A percentile compares a stretch with the other conserved stretches of the same genome.
phyloP scores from a whole-genome alignment of 805 yeast species.

The Sugiyamaella americana region DNA sequence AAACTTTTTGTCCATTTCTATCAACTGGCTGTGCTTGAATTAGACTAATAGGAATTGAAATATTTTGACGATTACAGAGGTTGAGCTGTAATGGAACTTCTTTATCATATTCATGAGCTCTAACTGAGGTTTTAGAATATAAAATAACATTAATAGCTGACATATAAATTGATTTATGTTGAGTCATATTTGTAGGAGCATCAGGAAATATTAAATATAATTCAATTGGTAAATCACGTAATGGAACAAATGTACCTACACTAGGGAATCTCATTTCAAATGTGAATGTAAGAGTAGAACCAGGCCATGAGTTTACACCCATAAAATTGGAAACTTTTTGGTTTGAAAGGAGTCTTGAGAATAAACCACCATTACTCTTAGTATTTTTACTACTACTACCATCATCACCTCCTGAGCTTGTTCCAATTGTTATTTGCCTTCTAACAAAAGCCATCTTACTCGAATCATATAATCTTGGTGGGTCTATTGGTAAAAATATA shows the following conservation, averaged over 20 bases:
- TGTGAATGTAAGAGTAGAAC: slow-evolving; percentile 22
- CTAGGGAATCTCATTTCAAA: slow-evolving; percentile 46
- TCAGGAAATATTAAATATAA: slow-evolving; percentile 17
- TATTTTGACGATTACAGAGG: slow-evolving; percentile 21
- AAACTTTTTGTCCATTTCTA: slow-evolving; percentile 9
- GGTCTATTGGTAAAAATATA: slow-evolving; percentile 43
- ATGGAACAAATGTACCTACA: slow-evolving; percentile 45
- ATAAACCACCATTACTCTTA: slow-evolving; percentile 17
- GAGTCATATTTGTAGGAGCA: slow-evolving; percentile 12
- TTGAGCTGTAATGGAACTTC: slow-evolving; percentile 17
- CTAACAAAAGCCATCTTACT: slow-evolving; percentile 40
- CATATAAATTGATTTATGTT: slow-evolving; percentile 31
- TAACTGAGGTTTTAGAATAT: slow-evolving; percentile 25
- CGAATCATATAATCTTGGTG: slow-evolving; percentile 17
- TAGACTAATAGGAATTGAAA: slow-evolving; percentile 16
- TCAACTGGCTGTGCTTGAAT: slow-evolving; percentile 8
- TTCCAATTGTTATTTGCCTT: slow-evolving; percentile 21
- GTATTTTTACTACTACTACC: slow-evolving; percentile 14
- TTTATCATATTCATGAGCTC: slow-evolving; percentile 26
- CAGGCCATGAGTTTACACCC: slow-evolving; percentile 15
- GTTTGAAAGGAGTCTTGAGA: slow-evolving; percentile 9
- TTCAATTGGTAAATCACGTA: slow-evolving; percentile 28
- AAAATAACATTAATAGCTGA: slow-evolving; percentile 36
- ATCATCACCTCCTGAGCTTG: slow-evolving; percentile 5
- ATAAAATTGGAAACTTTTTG: slow-evolving; percentile 4